Evolutionary conservation across 306 rosid species (phyloP).

Genomic region (Castanea sativa): DNA sequence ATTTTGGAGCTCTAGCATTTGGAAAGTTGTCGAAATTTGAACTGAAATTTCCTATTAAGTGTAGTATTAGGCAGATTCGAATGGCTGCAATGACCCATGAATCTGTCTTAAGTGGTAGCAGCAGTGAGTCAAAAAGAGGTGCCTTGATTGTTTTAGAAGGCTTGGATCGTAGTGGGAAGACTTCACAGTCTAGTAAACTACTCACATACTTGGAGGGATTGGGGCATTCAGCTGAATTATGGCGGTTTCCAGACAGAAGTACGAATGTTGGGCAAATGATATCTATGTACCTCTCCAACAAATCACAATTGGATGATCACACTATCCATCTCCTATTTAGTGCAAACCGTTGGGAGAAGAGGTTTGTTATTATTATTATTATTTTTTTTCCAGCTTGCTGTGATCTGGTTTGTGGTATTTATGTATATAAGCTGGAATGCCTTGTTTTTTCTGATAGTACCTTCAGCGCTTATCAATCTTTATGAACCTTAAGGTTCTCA

Average conservation of each 20-base stretch:
- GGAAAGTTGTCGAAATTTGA: too few relatives aligned
- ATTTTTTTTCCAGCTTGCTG: not conserved
- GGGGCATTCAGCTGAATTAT: slow-evolving; percentile 65
- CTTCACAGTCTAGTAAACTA: slow-evolving; percentile 63
- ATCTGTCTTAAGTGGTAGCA: too few relatives aligned
- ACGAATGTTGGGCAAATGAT: slow-evolving; percentile 87
- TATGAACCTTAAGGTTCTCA: not conserved
- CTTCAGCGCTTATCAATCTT: not conserved
- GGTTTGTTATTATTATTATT: slow-evolving; percentile 37
- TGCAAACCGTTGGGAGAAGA: slow-evolving; percentile 97
- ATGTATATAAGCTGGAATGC: not conserved
- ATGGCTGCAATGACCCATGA: too few relatives aligned
- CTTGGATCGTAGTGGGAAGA: slow-evolving; percentile 85
- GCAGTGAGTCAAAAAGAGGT: not conserved
- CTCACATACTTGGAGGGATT: slow-evolving; percentile 59
- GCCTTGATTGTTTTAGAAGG: slow-evolving; percentile 89
- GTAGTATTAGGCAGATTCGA: too few relatives aligned
- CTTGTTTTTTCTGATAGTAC: not conserved
- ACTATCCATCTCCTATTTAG: slow-evolving; percentile 90
- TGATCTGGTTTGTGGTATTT: not conserved
- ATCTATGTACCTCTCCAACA: slow-evolving; percentile 76
- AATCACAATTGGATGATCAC: slow-evolving; percentile 83
- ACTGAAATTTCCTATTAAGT: too few relatives aligned
- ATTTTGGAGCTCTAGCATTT: too few relatives aligned
- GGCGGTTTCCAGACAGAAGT: slow-evolving; percentile 90